These are phyloP conservation scores for Theobroma grandiflorum DNA, from an alignment of 441 rosid genomes.

Conservation along the genomic window DNA sequence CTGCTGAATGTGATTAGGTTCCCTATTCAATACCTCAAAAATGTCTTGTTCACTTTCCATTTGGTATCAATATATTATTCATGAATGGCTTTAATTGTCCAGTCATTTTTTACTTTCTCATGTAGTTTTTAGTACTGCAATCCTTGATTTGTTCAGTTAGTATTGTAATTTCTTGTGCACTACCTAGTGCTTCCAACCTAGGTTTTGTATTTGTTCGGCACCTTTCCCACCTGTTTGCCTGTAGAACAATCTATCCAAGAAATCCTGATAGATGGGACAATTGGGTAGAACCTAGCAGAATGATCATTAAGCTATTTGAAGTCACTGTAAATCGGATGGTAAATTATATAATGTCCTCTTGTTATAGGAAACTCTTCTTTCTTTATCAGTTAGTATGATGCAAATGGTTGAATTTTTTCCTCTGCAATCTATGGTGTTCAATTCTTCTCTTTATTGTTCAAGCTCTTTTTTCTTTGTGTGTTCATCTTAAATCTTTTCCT, in stretches of 20 bases:
- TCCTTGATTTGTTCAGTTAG: neutral
- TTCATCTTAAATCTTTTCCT: conserved; percentile 7
- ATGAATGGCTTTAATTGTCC: neutral
- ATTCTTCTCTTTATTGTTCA: conserved; percentile 12
- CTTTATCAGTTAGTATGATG: conserved; percentile 1
- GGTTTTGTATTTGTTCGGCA: conserved; percentile 7
- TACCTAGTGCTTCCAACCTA: neutral
- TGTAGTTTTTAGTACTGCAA: neutral
- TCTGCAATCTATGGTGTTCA: neutral
- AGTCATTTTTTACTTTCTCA: neutral
- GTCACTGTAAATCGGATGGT: conserved; percentile 11
- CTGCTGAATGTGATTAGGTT: neutral
- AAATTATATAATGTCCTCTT: neutral
- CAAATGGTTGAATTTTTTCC: neutral
- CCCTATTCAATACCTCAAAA: conserved; percentile 2
- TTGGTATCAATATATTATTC: neutral
- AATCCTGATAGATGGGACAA: neutral
- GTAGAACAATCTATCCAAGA: conserved; percentile 4
- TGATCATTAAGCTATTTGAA: conserved; percentile 4
- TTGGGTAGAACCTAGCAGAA: conserved; percentile 19
- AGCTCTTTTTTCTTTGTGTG: conserved; percentile 17
- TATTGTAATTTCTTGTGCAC: neutral
- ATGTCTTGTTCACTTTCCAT: neutral
- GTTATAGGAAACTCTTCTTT: neutral
- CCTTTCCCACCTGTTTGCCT: neutral